phyloP scores from a whole-genome alignment of 257 asterid species.

The Marsdenia floribunda region DNA sequence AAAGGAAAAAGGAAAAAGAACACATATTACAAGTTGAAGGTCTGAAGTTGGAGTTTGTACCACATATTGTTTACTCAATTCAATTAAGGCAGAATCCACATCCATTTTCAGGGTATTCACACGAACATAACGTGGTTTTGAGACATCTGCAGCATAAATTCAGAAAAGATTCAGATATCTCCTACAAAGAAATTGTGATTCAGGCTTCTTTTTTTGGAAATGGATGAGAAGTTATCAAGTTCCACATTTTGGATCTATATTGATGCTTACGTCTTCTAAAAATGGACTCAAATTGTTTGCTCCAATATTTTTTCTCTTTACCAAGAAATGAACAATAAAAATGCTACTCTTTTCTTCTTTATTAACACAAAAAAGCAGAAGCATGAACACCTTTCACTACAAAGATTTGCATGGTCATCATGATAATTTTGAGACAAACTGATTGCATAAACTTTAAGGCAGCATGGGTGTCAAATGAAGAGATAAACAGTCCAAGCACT shows the following conservation, averaged over 20 bases:
- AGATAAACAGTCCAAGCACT: not conserved
- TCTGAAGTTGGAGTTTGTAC: slow-evolving; percentile 30
- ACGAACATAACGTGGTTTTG: slow-evolving; percentile 85
- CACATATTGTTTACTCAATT: slow-evolving; percentile 50
- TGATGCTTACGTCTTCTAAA: not conserved
- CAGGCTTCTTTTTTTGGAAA: not conserved
- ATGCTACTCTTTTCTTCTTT: not conserved
- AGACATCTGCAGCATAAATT: slow-evolving; percentile 44
- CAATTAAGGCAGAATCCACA: slow-evolving; percentile 46
- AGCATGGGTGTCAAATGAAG: not conserved
- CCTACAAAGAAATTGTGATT: not conserved
- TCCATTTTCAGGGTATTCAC: slow-evolving; percentile 80
- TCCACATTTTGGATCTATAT: not conserved
- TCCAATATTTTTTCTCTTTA: not conserved
- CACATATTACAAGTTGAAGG: not conserved
- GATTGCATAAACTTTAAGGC: not conserved
- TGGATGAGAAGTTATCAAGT: not conserved
- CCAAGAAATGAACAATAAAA: not conserved
- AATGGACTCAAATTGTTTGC: not conserved
- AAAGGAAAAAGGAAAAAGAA: not conserved
- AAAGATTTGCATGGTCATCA: not conserved
- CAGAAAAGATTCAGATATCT: slow-evolving; percentile 4
- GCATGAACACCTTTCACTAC: not conserved
- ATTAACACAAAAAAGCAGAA: too few relatives aligned
- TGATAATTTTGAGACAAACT: not conserved